Evolutionary conservation across 805 yeast species (phyloP).

Genomic region (Zygoascus biomembranicola): DNA sequence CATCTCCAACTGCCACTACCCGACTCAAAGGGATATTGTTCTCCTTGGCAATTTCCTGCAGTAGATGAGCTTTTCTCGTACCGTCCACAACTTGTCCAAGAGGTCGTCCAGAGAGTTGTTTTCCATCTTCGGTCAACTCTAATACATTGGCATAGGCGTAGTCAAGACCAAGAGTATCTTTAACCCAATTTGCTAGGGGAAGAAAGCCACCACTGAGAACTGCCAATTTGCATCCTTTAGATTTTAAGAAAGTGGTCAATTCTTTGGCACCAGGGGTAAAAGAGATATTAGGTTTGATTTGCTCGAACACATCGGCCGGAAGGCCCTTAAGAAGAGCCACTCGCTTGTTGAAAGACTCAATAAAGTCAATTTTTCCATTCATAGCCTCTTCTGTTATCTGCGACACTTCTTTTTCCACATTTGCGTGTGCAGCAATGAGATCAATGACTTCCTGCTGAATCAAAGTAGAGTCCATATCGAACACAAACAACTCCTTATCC

Average conservation of each 20-base stretch:
- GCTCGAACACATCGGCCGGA: conserved; percentile 68
- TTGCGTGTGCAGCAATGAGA: conserved; percentile 88
- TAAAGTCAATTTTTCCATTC: conserved; percentile 94
- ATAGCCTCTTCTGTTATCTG: conserved; percentile 88
- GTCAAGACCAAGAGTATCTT: conserved; percentile 60
- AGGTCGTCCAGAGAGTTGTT: conserved; percentile 63
- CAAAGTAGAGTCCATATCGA: conserved; percentile 97
- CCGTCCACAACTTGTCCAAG: conserved; percentile 84
- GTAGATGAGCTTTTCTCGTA: conserved; percentile 63
- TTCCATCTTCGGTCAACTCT: conserved; percentile 35
- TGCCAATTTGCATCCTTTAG: conserved; percentile 60
- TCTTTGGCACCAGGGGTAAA: conserved; percentile 85
- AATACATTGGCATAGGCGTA: conserved; percentile 78
- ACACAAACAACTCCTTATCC: conserved; percentile 58
- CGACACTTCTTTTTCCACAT: conserved; percentile 79
- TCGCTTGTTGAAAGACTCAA: conserved; percentile 65
- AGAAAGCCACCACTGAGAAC: conserved; percentile 94
- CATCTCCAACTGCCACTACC: conserved; percentile 89
- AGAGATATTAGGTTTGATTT: conserved; percentile 55
- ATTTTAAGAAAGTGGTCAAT: conserved; percentile 53
- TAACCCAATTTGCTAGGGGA: conserved; percentile 74
- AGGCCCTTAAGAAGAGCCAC: conserved; percentile 79
- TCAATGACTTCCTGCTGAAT: conserved; percentile 96
- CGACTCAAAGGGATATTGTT: conserved; percentile 26
- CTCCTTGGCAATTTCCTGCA: conserved; percentile 37